A percentile compares a stretch with the other conserved stretches of the same genome.
Evolutionary conservation across 768 basidiomycete genomes (phyloP).

Genomic region (Tricholomella constricta): DNA sequence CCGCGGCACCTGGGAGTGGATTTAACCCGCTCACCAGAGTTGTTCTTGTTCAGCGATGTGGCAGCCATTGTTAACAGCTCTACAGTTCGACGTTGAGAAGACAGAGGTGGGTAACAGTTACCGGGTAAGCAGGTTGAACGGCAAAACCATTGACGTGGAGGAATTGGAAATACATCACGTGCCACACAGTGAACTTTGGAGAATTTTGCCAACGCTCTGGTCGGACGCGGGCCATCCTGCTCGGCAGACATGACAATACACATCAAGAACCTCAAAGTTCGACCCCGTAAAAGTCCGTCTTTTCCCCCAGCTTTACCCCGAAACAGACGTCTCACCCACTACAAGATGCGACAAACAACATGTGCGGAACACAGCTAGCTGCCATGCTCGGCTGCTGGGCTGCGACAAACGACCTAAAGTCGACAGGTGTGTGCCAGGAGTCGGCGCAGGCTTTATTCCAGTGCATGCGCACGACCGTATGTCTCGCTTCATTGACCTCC

Average conservation of each 20-base stretch:
- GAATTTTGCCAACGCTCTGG: constrained; percentile 15
- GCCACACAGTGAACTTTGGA: not conserved
- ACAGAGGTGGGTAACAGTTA: too few relatives aligned
- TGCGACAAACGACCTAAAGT: constrained; percentile 62
- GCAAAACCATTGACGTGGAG: constrained; percentile 17
- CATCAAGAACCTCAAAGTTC: constrained; percentile 79
- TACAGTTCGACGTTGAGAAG: too few relatives aligned
- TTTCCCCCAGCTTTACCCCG: not conserved
- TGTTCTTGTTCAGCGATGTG: constrained; percentile 80
- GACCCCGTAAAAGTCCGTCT: constrained; percentile 68
- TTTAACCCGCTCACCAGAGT: constrained; percentile 60
- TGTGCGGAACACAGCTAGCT: constrained; percentile 70
- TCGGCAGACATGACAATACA: constrained; percentile 48
- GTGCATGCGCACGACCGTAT: constrained; percentile 85
- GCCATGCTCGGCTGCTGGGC: constrained; percentile 90
- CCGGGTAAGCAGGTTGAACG: too few relatives aligned
- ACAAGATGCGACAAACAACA: constrained; percentile 47
- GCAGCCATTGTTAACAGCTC: constrained; percentile 26
- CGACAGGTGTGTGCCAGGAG: constrained; percentile 54
- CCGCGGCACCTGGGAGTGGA: not conserved
- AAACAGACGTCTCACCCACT: constrained; percentile 9
- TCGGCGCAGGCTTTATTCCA: constrained; percentile 64
- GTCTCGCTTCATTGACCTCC: constrained; percentile 28
- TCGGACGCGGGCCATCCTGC: constrained; percentile 8
- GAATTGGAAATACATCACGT: constrained; percentile 16